Evolutionary conservation across 208 protist genomes (phyloP), one percentile per base, ranked within the genome.

Genomic region (Blechomonas ayalai): DNA sequence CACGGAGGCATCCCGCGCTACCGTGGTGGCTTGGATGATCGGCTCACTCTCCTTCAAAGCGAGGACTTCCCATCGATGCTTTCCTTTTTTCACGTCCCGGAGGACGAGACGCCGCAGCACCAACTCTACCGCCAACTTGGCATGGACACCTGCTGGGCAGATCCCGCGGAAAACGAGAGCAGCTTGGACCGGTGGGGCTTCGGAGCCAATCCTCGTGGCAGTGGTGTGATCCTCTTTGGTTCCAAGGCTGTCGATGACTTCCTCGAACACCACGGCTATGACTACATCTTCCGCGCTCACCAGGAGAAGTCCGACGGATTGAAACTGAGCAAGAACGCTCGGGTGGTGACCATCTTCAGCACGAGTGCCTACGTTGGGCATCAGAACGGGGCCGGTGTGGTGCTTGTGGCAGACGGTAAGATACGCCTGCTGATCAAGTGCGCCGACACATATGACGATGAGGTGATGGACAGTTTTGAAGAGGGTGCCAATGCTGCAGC

Each of bases 271-370:
- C 90, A 89, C 42, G 72, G 72, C 52, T 90, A 76, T 32, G 70
- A 95, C 58, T 90, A 91, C 66, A 95, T 97, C 39, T 94, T 97
- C 55, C 73, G 91, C 12, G 91, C 88, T 13, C 91, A 97, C 60
- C 87, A 97, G 53, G 83, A 94, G 54, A 94, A 93, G 67, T 74
- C 79, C 0, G 84, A 96, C 50, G 91, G 91, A 33, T 60, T 96
- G 44, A 90, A 94, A 68, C 67, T 96, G 23, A 93, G 80, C 54
- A 90, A 93, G 52, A 92, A 58, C 50, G 75, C 80, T 3, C 75
- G 87, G 1, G 84, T 95, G 6, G 85, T 97, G 49, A 96, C 92
- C 13, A 93, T 97, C 44, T 97, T 97, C 32, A 95, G 89, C 60
- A 93, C 89, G 5, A 89, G 83, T 39, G 79, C 92, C 32, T 97